These are phyloP conservation scores for Chytridium lagenaria DNA, from an alignment of 371 early-diverging fungal species.

Conservation along the genomic window DNA sequence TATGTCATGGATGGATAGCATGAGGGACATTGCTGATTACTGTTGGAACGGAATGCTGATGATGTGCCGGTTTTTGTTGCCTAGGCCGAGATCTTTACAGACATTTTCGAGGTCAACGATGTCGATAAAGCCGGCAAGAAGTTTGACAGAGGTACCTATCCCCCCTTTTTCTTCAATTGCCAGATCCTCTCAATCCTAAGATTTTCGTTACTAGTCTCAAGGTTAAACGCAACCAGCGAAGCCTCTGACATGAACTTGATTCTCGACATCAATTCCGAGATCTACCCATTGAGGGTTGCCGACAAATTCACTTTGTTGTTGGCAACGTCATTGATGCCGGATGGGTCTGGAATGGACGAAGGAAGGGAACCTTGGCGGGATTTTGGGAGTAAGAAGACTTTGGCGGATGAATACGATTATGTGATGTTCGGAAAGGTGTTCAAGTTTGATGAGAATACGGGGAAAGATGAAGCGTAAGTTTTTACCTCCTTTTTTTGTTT, in stretches of 20 bases:
- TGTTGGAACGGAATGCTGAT: not conserved
- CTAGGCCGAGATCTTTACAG: slow-evolving; percentile 69
- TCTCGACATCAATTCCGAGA: slow-evolving; percentile 91
- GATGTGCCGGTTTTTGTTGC: not conserved
- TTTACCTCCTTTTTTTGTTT: slow-evolving; percentile 5
- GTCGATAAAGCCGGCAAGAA: slow-evolving; percentile 88
- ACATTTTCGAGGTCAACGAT: slow-evolving; percentile 87
- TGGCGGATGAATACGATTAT: slow-evolving; percentile 96
- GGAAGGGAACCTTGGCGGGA: slow-evolving; percentile 42
- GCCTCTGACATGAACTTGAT: slow-evolving; percentile 88
- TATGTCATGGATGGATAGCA: too few relatives aligned
- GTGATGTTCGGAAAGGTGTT: slow-evolving; percentile 97
- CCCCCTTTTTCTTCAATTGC: not conserved
- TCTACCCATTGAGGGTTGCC: slow-evolving; percentile 76
- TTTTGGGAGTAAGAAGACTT: slow-evolving; percentile 61
- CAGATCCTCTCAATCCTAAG: not conserved
- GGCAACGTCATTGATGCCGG: slow-evolving; percentile 34
- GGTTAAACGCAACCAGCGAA: slow-evolving; percentile 83
- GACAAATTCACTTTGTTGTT: slow-evolving; percentile 86
- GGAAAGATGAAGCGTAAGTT: slow-evolving; percentile 73
- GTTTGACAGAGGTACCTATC: slow-evolving; percentile 82
- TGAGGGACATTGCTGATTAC: too few relatives aligned
- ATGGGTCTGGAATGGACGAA: slow-evolving; percentile 41
- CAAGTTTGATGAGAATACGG: slow-evolving; percentile 84
- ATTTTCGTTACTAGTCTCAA: slow-evolving; percentile 70